Conservation (phyloP, 257 asterid genomes). For the Eustoma russellianum region DNA sequence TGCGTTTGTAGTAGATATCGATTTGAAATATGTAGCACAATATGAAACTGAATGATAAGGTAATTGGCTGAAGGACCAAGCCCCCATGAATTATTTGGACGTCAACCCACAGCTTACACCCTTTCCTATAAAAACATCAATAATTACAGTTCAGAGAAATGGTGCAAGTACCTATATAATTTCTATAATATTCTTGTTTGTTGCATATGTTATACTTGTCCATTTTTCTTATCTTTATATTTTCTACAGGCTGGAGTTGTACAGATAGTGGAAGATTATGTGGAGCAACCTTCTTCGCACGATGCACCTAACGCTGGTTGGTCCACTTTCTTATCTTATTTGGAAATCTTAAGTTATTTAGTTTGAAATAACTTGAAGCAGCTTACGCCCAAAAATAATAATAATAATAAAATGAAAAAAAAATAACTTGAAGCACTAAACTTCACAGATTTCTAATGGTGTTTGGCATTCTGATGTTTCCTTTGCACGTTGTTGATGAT, state of each 20-base stretch:
- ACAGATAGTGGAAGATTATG: conserved; percentile 84
- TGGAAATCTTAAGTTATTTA: background rate
- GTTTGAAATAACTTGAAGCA: background rate
- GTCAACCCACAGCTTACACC: too few species aligned
- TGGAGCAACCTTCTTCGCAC: conserved; percentile 36
- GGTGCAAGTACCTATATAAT: background rate
- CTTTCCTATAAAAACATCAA: too few species aligned
- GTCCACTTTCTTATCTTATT: conserved; percentile 14
- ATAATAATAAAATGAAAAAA: too few species aligned
- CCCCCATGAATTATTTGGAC: too few species aligned
- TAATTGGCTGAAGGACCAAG: too few species aligned
- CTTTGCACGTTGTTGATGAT: background rate
- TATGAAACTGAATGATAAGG: too few species aligned
- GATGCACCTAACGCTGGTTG: conserved; percentile 34
- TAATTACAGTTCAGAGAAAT: too few species aligned
- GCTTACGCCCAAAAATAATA: too few species aligned
- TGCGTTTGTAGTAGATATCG: too few species aligned
- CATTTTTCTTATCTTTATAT: conserved; percentile 6
- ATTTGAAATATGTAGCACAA: too few species aligned
- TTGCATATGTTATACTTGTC: background rate
- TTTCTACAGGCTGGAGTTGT: conserved; percentile 71
- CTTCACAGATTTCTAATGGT: too few species aligned
- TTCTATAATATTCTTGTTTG: background rate
- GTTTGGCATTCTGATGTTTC: background rate
- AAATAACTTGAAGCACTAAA: too few species aligned